phyloP scores from a whole-genome alignment of 371 early-diverging fungal species.

The Parasitella parasitica region DNA sequence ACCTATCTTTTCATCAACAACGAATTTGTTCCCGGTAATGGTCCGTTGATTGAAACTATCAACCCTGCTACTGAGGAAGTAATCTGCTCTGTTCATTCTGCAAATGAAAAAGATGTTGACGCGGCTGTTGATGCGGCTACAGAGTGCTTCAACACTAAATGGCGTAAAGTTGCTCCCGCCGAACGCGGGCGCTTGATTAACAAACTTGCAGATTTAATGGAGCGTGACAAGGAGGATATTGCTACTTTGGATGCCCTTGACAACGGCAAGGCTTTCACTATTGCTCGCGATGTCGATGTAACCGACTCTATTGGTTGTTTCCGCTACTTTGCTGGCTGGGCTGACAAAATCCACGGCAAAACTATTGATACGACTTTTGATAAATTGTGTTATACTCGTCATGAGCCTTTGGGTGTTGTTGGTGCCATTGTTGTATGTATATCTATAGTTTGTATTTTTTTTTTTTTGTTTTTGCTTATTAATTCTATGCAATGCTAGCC shows the following conservation, averaged over 20 bases:
- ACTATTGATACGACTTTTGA: constrained; percentile 47
- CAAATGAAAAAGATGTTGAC: constrained; percentile 71
- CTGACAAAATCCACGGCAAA: constrained; percentile 42
- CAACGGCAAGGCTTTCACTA: constrained; percentile 80
- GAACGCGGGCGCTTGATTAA: constrained; percentile 43
- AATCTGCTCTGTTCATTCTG: constrained; percentile 74
- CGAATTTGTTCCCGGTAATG: constrained; percentile 68
- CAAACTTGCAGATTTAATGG: constrained; percentile 74
- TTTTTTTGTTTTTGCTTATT: not conserved
- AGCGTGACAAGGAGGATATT: constrained; percentile 66
- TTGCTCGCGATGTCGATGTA: constrained; percentile 67
- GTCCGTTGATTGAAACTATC: constrained; percentile 53
- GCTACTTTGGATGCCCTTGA: constrained; percentile 83
- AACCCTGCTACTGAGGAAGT: constrained; percentile 76
- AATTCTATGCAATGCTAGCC: constrained; percentile 1
- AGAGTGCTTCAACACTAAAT: constrained; percentile 64
- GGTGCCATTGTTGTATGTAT: constrained; percentile 44
- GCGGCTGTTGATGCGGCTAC: constrained; percentile 75
- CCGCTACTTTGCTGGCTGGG: constrained; percentile 81
- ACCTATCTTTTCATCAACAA: constrained; percentile 74
- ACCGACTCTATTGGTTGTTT: constrained; percentile 65
- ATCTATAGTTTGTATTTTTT: too few relatives aligned
- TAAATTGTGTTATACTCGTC: constrained; percentile 74
- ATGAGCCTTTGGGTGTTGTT: constrained; percentile 80
- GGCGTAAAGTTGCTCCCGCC: constrained; percentile 64